Conservation (phyloP, 257 asterid genomes). For the Solanum ossicruentum region DNA sequence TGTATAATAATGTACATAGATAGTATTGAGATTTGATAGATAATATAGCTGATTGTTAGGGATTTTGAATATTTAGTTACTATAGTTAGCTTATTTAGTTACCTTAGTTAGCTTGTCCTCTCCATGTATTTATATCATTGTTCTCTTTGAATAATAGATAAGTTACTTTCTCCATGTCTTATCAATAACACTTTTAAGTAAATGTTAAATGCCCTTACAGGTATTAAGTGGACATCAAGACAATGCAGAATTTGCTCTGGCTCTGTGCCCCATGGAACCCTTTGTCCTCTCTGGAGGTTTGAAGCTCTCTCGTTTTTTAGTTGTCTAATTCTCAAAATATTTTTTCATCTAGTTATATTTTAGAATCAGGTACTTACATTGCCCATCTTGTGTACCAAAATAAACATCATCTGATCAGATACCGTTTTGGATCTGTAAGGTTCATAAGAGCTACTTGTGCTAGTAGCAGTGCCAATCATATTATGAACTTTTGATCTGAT, state of each 20-base stretch:
- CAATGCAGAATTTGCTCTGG: conserved; percentile 97
- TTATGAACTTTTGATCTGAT: neutral
- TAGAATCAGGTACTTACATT: neutral
- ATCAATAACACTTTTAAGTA: neutral
- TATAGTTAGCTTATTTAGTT: too few relatives aligned
- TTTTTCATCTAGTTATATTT: neutral
- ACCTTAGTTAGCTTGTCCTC: too few relatives aligned
- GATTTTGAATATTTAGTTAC: too few relatives aligned
- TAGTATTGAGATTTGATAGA: too few relatives aligned
- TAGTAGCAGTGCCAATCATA: neutral
- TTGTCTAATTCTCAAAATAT: neutral
- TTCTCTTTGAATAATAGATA: too few relatives aligned
- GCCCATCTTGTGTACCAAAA: neutral
- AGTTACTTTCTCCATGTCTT: too few relatives aligned
- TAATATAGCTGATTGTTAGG: too few relatives aligned
- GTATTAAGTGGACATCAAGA: conserved; percentile 88
- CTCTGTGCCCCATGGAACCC: conserved; percentile 93
- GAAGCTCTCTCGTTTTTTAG: neutral
- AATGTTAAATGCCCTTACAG: conserved; percentile 16
- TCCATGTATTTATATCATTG: too few relatives aligned
- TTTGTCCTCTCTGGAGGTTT: conserved; percentile 98
- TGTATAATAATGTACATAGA: too few relatives aligned
- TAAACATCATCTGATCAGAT: neutral
- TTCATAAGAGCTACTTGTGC: neutral
- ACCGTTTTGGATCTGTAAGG: neutral